These are phyloP conservation scores for Nothophytophthora sp. DNA, from an alignment of 352 stramenopile species.

Conservation along the genomic window DNA sequence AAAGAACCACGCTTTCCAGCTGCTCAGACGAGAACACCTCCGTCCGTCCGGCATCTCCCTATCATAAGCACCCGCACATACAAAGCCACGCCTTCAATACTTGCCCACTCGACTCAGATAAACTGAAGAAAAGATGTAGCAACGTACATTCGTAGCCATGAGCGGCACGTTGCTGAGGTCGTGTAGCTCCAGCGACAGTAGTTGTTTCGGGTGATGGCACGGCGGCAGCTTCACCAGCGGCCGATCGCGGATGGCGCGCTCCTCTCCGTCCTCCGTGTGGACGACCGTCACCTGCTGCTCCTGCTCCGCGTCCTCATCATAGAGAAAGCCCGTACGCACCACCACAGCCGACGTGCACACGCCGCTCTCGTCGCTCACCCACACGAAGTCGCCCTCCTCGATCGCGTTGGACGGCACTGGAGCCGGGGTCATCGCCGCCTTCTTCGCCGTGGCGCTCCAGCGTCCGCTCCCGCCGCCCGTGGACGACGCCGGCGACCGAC, in stretches of 20 bases:
- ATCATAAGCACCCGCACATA: constrained; percentile 2
- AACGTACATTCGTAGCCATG: constrained; percentile 59
- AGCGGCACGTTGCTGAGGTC: constrained; percentile 70
- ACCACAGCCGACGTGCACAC: constrained; percentile 61
- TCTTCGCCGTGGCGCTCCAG: constrained; percentile 13
- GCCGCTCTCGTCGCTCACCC: constrained; percentile 53
- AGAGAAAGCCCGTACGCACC: constrained; percentile 61
- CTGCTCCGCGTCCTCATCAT: constrained; percentile 55
- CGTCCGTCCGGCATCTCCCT: constrained; percentile 57
- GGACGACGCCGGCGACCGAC: constrained; percentile 10
- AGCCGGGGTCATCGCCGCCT: neutral
- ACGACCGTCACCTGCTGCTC: constrained; percentile 76
- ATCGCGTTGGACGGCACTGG: no score
- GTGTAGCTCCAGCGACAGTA: constrained; percentile 53
- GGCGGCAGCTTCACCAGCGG: constrained; percentile 57
- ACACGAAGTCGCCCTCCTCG: constrained; percentile 73
- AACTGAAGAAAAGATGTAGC: constrained; percentile 1
- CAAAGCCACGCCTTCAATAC: no score
- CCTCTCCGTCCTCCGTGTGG: constrained; percentile 83
- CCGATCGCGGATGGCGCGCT: constrained; percentile 65
- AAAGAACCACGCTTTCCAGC: constrained; percentile 74
- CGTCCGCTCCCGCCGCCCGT: neutral
- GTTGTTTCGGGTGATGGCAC: constrained; percentile 67
- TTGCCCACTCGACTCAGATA: no score
- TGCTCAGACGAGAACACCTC: constrained; percentile 62